Evolutionary conservation across 345 rosid genomes (phyloP).

Genomic region (Eucalyptus fibrosa): DNA sequence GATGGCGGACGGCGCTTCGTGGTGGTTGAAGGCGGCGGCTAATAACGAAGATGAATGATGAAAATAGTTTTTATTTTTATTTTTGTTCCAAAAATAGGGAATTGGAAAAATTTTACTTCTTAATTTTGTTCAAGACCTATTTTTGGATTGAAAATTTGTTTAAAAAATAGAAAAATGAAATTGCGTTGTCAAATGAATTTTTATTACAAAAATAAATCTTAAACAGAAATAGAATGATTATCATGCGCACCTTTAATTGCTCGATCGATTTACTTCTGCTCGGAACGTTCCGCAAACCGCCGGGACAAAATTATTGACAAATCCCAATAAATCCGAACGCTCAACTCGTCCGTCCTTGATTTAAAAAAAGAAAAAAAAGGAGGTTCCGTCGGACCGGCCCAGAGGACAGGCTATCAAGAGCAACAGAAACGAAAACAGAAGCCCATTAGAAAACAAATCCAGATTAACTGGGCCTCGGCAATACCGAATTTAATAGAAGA

Average conservation of each 20-base stretch:
- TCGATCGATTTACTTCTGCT: background rate
- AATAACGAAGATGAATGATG: accelerated
- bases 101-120: no score
- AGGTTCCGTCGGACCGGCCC: background rate
- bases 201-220: accelerated
- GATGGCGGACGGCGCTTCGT: accelerated
- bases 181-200: no score
- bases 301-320: background rate
- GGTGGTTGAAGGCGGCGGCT: accelerated
- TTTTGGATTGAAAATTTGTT: no score
- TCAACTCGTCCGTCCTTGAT: background rate
- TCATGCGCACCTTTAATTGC: background rate
- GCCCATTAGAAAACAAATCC: background rate
- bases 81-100: no score
- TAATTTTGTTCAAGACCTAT: no score
- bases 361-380: no score
- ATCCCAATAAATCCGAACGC: background rate
- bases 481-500: no score
- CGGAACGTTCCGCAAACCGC: background rate
- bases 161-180: no score
- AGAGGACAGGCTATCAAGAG: background rate
- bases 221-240: no score
- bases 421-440: background rate
- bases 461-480: background rate
- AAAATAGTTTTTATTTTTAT: no score